Evolutionary conservation across 73 alveolate species (phyloP), one percentile per base, ranked within the genome.

Genomic region (Paramecium bursaria): DNA sequence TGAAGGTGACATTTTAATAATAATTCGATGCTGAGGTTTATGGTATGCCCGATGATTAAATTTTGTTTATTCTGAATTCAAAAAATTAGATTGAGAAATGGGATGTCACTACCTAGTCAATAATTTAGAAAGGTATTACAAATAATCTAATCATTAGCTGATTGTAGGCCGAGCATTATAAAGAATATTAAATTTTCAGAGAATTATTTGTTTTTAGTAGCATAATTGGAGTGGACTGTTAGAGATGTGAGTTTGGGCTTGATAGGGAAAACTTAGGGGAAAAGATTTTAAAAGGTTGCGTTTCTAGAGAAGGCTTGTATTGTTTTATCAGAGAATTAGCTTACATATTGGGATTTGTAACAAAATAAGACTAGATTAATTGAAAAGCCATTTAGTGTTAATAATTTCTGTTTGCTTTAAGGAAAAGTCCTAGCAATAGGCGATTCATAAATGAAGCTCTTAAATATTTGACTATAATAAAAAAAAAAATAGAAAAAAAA

Each of bases 71-170:
- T 67, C 39, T 67, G 9, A 67, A 67, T 67, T 19, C 26, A 4
- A 67, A 67, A 19, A 67, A 60, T 33, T 1, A 60, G 35, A 60
- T 60, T 11, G 79, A 60, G 30, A 53, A 31, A 3, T 60, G 79
- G 79, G 53, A 60, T 17, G 48, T 60, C 33, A 30, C 4, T 6
- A 67, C 53, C n/a, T 10, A 60, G 17, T 15, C 19, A 30, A 31
- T 7, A 19, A 4, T 60, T 30, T 60, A 60, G 22, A 60, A 33
- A 60, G 30, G 79, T 60, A 60, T 30, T 13, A 5, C 4, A 60
- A 31, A 26, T n/a, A 6, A 27, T 60, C 11, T 7, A 39, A 39
- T 39, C 5, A 39, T 11, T 33, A 60, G 79, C 79, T 11, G 79
- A 60, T 60, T 60, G 79, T 33, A 30, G 79, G 9, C 79, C 79